Evolutionary conservation across 1,284 basidiomycete genomes (phyloP).

Genomic region (Boletus semigastroideus): DNA sequence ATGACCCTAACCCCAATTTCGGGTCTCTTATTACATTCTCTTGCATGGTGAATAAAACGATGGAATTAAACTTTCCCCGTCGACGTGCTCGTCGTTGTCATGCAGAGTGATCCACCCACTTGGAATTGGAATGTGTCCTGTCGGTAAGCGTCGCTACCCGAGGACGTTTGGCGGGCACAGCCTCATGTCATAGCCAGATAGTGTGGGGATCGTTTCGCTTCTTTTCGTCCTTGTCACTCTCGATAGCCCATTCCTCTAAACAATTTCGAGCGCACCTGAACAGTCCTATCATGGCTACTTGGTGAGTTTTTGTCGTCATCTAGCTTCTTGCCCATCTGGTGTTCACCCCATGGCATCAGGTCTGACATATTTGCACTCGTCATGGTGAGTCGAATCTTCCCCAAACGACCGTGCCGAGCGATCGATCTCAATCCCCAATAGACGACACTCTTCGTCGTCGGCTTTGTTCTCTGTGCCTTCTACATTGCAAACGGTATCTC

Average conservation of each 20-base stretch:
- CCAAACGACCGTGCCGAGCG: not conserved
- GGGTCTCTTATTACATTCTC: not conserved
- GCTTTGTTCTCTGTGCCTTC: slow-evolving; percentile 41
- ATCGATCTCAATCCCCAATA: slow-evolving; percentile 19
- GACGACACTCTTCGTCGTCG: slow-evolving; percentile 47
- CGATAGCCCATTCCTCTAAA: too few relatives aligned
- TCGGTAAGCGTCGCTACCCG: too few relatives aligned
- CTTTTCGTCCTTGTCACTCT: too few relatives aligned
- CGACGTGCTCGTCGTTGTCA: too few relatives aligned
- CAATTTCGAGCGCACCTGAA: not conserved
- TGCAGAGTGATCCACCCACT: too few relatives aligned
- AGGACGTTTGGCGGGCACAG: too few relatives aligned
- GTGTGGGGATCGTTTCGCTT: too few relatives aligned
- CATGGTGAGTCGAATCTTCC: slow-evolving; percentile 30
- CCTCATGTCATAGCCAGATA: too few relatives aligned
- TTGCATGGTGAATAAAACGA: too few relatives aligned
- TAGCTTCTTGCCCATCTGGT: not conserved
- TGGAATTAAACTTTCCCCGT: not conserved
- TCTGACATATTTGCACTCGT: slow-evolving; percentile 42
- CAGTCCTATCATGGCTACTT: slow-evolving; percentile 23
- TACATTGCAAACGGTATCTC: slow-evolving; percentile 38
- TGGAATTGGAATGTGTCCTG: too few relatives aligned
- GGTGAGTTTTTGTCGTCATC: slow-evolving; percentile 11
- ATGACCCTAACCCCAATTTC: not conserved
- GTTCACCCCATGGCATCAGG: slow-evolving; percentile 26